phyloP scores from a whole-genome alignment of 2,329 filamentous ascomycete genomes.

The Hymenoscyphus salicellus region DNA sequence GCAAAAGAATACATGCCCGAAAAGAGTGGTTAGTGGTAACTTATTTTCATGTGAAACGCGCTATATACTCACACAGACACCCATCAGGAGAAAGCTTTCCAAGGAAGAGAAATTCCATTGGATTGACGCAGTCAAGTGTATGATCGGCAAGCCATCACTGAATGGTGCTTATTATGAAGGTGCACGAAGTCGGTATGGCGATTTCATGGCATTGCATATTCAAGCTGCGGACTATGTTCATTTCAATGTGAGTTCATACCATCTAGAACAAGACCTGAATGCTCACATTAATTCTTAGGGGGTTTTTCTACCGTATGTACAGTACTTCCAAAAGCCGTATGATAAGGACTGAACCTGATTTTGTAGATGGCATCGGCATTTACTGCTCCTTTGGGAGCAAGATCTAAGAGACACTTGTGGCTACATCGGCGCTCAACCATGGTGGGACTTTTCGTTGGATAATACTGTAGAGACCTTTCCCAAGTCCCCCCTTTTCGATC shows the following conservation, averaged over 20 bases:
- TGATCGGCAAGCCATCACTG: constrained; percentile 40
- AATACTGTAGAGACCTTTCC: constrained; percentile 34
- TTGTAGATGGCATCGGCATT: constrained; percentile 38
- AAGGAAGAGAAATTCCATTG: constrained; percentile 40
- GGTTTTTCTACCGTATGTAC: constrained; percentile 8
- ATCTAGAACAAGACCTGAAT: background rate
- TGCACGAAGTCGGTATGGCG: constrained; percentile 47
- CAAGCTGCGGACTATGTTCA: constrained; percentile 47
- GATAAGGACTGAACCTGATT: background rate
- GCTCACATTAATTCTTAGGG: constrained; percentile 6
- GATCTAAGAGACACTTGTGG: constrained; percentile 38
- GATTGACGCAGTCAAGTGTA: constrained; percentile 45
- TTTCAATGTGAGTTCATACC: constrained; percentile 22
- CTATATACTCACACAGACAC: no score
- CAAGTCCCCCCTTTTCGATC: constrained; percentile 28
- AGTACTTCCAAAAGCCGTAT: background rate
- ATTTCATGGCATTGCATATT: constrained; percentile 50
- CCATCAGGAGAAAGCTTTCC: constrained; percentile 36
- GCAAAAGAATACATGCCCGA: background rate
- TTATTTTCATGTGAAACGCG: background rate
- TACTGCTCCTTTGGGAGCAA: constrained; percentile 35
- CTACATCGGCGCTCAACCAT: constrained; percentile 24
- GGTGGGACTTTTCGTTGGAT: constrained; percentile 34
- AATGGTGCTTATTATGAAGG: constrained; percentile 40
- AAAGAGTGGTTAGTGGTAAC: background rate